Percentiles rank a stretch among this genome's conserved stretches.
Evolutionary conservation across 2,329 filamentous ascomycete species (phyloP).

Genomic region (Fusarium sp.): DNA sequence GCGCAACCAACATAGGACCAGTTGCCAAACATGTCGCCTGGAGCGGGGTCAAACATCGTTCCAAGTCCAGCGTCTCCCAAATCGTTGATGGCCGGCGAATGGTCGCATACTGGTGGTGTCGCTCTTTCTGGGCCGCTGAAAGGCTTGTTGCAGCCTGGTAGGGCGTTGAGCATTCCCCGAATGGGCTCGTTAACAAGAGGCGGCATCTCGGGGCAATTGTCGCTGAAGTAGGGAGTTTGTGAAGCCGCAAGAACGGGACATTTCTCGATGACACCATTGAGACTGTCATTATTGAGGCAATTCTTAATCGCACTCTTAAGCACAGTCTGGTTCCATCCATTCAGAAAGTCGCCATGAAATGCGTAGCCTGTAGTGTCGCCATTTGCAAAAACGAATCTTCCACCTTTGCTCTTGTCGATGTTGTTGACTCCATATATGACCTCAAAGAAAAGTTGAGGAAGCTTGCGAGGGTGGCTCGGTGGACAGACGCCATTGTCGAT

Average conservation of each 20-base stretch:
- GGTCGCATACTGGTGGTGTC: conserved; percentile 10
- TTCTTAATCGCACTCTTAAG: conserved; percentile 34
- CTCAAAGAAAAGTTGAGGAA: conserved; percentile 42
- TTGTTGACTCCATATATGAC: conserved; percentile 41
- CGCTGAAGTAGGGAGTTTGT: conserved; percentile 34
- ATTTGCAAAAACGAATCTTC: conserved; percentile 41
- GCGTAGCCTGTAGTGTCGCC: conserved; percentile 42
- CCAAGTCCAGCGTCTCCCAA: conserved; percentile 13
- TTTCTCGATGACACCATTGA: conserved; percentile 21
- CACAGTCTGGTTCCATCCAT: conserved; percentile 35
- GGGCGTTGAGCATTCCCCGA: conserved; percentile 30
- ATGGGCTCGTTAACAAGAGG: conserved; percentile 34
- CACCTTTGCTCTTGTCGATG: conserved; percentile 41
- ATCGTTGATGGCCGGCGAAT: conserved; percentile 26
- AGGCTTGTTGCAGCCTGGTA: conserved; percentile 39
- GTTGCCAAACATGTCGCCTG: conserved; percentile 32
- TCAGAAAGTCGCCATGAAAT: conserved; percentile 42
- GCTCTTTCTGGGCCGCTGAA: conserved; percentile 30
- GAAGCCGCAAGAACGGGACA: conserved; percentile 37
- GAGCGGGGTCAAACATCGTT: conserved; percentile 29
- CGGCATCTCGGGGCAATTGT: conserved; percentile 39
- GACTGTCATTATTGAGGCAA: conserved; percentile 39
- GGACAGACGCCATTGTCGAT: conserved; percentile 44
- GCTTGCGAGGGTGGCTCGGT: conserved; percentile 35
- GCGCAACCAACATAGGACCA: conserved; percentile 40